Conservation (phyloP, 495 filamentous ascomycete species). For the Xanthoparmelia taractica region DNA sequence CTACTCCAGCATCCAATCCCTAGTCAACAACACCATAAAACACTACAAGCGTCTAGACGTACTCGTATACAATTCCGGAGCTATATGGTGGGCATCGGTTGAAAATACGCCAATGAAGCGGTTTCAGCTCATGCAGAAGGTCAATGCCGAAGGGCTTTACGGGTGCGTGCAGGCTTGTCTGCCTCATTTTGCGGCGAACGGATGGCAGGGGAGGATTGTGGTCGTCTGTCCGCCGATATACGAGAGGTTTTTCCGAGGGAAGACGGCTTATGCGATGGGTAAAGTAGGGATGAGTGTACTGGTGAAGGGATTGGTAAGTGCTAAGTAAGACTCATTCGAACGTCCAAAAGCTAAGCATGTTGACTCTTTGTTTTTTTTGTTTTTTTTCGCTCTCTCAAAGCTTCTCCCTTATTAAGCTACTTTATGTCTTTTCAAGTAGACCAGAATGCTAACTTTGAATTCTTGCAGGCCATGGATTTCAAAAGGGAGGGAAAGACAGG, state of each 20-base stretch:
- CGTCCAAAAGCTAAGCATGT: not conserved
- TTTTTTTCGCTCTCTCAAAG: too few species aligned
- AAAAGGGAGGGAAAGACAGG: slow-evolving; percentile 52
- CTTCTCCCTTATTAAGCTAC: not conserved
- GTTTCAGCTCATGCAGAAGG: slow-evolving; percentile 73
- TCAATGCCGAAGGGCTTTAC: slow-evolving; percentile 65
- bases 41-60: slow-evolving; percentile 61
- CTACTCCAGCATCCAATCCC: slow-evolving; percentile 50
- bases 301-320: slow-evolving; percentile 54
- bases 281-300: slow-evolving; percentile 81
- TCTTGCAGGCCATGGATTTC: slow-evolving; percentile 62
- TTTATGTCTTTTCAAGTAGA: not conserved
- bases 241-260: slow-evolving; percentile 73
- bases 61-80: slow-evolving; percentile 75
- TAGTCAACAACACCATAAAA: slow-evolving; percentile 55
- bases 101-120: slow-evolving; percentile 66
- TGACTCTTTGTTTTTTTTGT: too few species aligned
- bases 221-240: slow-evolving; percentile 85
- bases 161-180: slow-evolving; percentile 58
- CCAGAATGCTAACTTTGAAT: not conserved
- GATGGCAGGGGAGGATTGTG: slow-evolving; percentile 56
- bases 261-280: slow-evolving; percentile 81
- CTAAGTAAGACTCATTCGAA: not conserved
- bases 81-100: slow-evolving; percentile 79
- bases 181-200: slow-evolving; percentile 50